These are phyloP conservation scores for Citrullus mucosospermus DNA, from an alignment of 306 rosid species.

Conservation along the genomic window DNA sequence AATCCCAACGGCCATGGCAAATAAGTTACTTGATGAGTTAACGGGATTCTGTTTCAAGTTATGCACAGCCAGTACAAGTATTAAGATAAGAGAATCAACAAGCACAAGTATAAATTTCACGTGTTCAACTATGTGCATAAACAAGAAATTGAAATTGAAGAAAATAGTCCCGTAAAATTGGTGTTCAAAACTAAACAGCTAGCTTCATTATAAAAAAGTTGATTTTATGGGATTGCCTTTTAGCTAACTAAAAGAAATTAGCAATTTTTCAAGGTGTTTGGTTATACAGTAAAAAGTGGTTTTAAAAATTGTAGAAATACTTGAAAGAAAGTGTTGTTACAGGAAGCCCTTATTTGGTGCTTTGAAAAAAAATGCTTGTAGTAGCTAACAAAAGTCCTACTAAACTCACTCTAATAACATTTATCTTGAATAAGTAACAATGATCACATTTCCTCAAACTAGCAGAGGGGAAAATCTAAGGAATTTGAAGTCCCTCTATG, in stretches of 20 bases:
- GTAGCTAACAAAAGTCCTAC: not conserved
- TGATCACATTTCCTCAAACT: not conserved
- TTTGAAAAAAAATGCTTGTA: not conserved
- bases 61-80: not conserved
- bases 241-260: not conserved
- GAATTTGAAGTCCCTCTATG: not conserved
- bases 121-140: not conserved
- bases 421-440: not conserved
- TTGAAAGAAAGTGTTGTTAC: not conserved
- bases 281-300: not conserved
- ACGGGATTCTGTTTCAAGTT: constrained; percentile 20
- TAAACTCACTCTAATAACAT: not conserved
- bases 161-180: not conserved
- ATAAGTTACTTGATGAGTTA: constrained; percentile 29
- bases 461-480: not conserved
- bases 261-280: not conserved
- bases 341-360: not conserved
- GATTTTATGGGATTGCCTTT: not conserved
- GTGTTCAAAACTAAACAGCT: not conserved
- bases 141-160: not conserved
- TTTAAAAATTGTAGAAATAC: not conserved
- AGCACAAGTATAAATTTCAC: not conserved
- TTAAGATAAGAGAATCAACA: not conserved
- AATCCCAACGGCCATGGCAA: constrained; percentile 68
- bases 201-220: not conserved